Percentiles rank a stretch among this genome's conserved stretches.
Conservation (phyloP, 1,284 basidiomycete genomes). For the Tylopilus sp. region DNA sequence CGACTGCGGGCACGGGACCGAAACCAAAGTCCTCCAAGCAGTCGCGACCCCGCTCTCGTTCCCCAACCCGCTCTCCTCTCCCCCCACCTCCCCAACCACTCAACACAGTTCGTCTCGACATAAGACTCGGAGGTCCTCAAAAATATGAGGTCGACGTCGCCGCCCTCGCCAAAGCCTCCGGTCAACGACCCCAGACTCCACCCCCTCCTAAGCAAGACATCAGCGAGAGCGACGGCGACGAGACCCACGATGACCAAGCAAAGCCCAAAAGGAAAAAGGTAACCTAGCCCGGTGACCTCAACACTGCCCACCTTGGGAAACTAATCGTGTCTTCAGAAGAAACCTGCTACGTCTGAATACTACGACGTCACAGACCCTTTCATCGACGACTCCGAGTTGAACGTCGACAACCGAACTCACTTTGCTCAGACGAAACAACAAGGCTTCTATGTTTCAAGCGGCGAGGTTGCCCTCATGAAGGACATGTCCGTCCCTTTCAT, state of each 20-base stretch:
- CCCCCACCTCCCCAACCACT: conserved; percentile 48
- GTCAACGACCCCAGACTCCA: conserved; percentile 60
- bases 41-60: conserved; percentile 53
- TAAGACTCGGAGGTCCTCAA: conserved; percentile 64
- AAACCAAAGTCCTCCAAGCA: conserved; percentile 36
- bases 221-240: conserved; percentile 55
- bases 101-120: conserved; percentile 66
- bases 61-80: conserved; percentile 52
- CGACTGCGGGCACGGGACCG: conserved; percentile 29
- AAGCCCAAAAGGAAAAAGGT: conserved; percentile 45
- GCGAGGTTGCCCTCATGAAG: conserved; percentile 80
- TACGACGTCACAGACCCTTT: conserved; percentile 94
- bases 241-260: conserved; percentile 39
- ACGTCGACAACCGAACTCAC: conserved; percentile 84
- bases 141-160: conserved; percentile 71
- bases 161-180: conserved; percentile 54
- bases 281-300: conserved; percentile 6
- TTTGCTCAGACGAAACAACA: conserved; percentile 93
- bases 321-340: conserved; percentile 40
- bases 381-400: conserved; percentile 95
- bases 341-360: conserved; percentile 60
- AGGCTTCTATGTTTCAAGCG: conserved; percentile 89
- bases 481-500: conserved; percentile 51
- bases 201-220: conserved; percentile 43
- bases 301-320: not conserved